Evolutionary conservation across 2,329 filamentous ascomycete species (phyloP).

Genomic region (Microsporum audouinii): DNA sequence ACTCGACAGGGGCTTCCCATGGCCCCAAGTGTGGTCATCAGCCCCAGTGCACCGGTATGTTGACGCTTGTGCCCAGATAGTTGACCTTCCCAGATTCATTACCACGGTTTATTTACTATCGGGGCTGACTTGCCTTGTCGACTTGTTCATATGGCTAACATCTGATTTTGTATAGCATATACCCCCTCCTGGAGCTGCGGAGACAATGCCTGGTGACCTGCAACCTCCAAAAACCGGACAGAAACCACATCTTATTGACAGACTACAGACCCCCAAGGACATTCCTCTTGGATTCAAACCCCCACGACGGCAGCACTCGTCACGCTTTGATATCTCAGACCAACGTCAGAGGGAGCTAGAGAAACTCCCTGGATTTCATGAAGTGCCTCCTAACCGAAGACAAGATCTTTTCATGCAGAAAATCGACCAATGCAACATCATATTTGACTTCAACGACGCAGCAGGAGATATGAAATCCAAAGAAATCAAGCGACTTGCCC

Average conservation of each 20-base stretch:
- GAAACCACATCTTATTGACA: slow-evolving; percentile 80
- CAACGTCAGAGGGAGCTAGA: slow-evolving; percentile 81
- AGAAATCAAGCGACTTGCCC: slow-evolving; percentile 92
- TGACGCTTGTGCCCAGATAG: slow-evolving; percentile 2
- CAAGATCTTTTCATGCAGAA: slow-evolving; percentile 99
- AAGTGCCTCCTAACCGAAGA: slow-evolving; percentile 85
- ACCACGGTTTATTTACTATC: neutral
- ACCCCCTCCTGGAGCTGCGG: slow-evolving; percentile 80
- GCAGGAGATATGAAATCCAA: slow-evolving; percentile 99
- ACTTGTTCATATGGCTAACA: neutral
- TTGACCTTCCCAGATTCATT: neutral
- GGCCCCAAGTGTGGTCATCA: slow-evolving; percentile 85
- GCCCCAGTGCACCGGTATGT: slow-evolving; percentile 81
- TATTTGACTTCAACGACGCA: slow-evolving; percentile 98
- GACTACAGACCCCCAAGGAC: slow-evolving; percentile 88
- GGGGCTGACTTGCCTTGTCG: neutral
- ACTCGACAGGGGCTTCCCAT: slow-evolving; percentile 49
- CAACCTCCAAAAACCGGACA: slow-evolving; percentile 83
- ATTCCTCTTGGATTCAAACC: slow-evolving; percentile 90
- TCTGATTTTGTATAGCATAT: slow-evolving; percentile 53
- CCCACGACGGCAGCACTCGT: slow-evolving; percentile 93
- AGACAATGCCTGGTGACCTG: slow-evolving; percentile 96
- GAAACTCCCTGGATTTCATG: slow-evolving; percentile 94
- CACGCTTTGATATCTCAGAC: slow-evolving; percentile 92
- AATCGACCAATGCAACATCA: slow-evolving; percentile 99